Base-by-base conservation (phyloP, 208 protist species). In the Polymyxa betae region DNA sequence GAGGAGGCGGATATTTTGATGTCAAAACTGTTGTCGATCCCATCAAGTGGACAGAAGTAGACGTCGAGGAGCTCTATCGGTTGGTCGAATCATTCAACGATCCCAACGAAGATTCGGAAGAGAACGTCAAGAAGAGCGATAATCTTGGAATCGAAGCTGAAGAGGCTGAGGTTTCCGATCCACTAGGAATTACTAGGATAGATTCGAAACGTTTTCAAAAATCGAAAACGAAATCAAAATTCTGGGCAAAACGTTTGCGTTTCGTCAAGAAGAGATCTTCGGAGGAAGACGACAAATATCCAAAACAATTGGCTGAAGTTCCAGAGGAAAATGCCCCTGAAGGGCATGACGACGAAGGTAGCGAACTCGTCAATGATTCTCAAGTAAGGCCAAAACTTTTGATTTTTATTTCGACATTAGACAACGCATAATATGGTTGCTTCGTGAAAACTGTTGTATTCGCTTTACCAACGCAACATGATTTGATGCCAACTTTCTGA, bases 61-160 rank as follows among this genome's bases (percentile, higher is more conserved):
- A 82, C n/a, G 40, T 82, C 72, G 72, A 40, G 10, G 72, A 82
- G 5, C 72, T 82, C 72, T n/a, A 82, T 43, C n/a, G 40, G 5
- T n/a, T 82, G 72, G n/a, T 82, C 35, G 72, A 82, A 43, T 5
- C 5, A 43, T 82, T 82, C 72, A 82, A 82, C 72, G 72, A 82
- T 43, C 72, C 72, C n/a, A 82, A 82, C 72, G 72, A 82, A 35
- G 72, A 82, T 43, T 82, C 72, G 72, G 72, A 82, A 82, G 72
- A 82, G 16, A 5, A 82, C 5, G 72, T 82, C 5, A 82, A 82
- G 72, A 5, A 35, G 72, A 82, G 35, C 35, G 72, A 82, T 20
- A n/a, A 82, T 5, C 40, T 82, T 82, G 72, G 72, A 35, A 5
- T 45, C 35, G 72, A 35, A 5, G 72, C n/a, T 12, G 72, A 82